phyloP scores from a whole-genome alignment of 2,329 filamentous ascomycete species.

The Fusarium chuoi region DNA sequence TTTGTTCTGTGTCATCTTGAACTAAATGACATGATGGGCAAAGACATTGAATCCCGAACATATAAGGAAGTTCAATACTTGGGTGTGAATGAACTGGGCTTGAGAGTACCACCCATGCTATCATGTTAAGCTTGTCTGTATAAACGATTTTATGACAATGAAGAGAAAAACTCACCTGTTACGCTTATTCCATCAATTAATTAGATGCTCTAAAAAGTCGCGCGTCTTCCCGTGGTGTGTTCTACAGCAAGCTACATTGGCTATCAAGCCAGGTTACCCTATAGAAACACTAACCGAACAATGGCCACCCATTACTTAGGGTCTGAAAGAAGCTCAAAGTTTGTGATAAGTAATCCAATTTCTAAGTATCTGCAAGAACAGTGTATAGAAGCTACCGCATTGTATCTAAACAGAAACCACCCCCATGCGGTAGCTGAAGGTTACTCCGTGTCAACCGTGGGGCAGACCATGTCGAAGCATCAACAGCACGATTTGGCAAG shows the following conservation, averaged over 20 bases:
- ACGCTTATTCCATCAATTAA: neutral
- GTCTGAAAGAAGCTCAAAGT: neutral
- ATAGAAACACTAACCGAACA: neutral
- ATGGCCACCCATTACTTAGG: neutral
- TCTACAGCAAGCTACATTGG: neutral
- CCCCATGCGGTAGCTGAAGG: too few species aligned
- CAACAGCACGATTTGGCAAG: slow-evolving; percentile 6
- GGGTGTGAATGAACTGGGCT: neutral
- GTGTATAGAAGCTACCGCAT: neutral
- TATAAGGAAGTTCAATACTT: neutral
- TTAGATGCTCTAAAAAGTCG: neutral
- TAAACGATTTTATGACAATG: neutral
- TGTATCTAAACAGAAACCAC: too few species aligned
- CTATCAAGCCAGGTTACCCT: neutral
- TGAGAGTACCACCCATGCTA: neutral
- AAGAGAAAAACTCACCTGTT: neutral
- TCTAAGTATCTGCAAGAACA: neutral
- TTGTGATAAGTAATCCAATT: neutral
- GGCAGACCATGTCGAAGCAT: neutral
- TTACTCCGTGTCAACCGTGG: neutral
- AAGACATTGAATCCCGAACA: neutral
- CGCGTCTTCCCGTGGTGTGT: neutral
- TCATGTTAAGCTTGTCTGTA: neutral
- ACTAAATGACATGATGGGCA: too few species aligned
- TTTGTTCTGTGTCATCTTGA: neutral